These are phyloP conservation scores for Trichosporon sp. DNA, from an alignment of 1,284 basidiomycete species.

Conservation along the genomic window DNA sequence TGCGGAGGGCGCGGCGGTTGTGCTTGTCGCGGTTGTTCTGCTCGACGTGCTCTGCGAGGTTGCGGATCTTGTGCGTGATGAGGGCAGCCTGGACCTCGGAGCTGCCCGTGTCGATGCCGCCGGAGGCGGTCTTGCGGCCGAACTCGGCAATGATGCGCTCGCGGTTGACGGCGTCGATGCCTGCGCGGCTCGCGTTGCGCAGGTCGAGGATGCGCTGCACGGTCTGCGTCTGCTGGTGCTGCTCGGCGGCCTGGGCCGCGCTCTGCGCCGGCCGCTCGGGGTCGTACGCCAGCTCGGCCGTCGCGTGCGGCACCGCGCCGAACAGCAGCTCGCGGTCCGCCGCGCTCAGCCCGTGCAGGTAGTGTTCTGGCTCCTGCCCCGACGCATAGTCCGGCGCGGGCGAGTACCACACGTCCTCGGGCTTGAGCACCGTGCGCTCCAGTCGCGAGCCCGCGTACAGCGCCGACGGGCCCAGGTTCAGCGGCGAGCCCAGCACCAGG, in stretches of 20 bases:
- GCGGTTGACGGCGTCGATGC: constrained; percentile 80
- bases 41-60: constrained; percentile 68
- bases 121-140: constrained; percentile 52
- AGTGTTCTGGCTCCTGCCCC: constrained; percentile 31
- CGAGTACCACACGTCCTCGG: constrained; percentile 36
- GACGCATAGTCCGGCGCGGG: constrained; percentile 35
- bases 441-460: constrained; percentile 34
- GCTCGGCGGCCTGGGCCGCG: constrained; percentile 36
- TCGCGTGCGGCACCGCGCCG: constrained; percentile 40
- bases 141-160: constrained; percentile 74
- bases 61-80: constrained; percentile 78
- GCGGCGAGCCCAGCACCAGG: constrained; percentile 20
- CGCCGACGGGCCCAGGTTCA: constrained; percentile 13
- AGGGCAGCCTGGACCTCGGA: constrained; percentile 88
- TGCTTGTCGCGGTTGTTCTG: constrained; percentile 69
- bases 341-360: constrained; percentile 34
- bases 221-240: constrained; percentile 60
- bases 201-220: constrained; percentile 74
- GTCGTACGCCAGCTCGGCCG: constrained; percentile 29
- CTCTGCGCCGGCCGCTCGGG: constrained; percentile 13
- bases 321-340: constrained; percentile 41
- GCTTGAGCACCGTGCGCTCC: constrained; percentile 24
- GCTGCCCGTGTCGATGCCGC: constrained; percentile 62
- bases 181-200: constrained; percentile 75
- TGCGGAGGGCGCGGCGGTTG: constrained; percentile 68